These are phyloP conservation scores for Clitoria ternatea DNA, from an alignment of 306 rosid species.

Conservation along the genomic window DNA sequence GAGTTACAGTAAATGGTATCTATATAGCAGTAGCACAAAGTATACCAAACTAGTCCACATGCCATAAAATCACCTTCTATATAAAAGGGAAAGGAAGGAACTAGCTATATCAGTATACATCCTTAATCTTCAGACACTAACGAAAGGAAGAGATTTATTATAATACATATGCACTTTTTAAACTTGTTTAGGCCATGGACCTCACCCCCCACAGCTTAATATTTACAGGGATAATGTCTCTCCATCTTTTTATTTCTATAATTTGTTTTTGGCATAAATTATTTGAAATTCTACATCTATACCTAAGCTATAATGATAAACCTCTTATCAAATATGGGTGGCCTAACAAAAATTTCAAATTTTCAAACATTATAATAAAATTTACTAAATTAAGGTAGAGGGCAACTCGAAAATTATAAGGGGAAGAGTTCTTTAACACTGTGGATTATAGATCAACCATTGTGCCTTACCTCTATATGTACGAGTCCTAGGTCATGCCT, in stretches of 20 bases:
- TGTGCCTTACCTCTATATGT: neutral
- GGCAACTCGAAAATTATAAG: neutral
- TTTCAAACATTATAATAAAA: neutral
- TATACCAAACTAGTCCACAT: neutral
- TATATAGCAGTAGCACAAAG: slow-evolving; percentile 25
- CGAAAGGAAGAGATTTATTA: neutral
- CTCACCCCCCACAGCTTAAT: neutral
- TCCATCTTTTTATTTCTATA: neutral
- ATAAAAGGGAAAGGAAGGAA: neutral
- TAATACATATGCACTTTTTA: neutral
- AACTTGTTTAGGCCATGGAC: neutral
- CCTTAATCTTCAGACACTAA: neutral
- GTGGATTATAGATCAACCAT: neutral
- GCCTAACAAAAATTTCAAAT: neutral
- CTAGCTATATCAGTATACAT: neutral
- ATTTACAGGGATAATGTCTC: neutral
- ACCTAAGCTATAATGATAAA: neutral
- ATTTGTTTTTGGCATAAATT: neutral
- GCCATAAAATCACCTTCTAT: neutral
- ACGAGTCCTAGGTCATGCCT: too few species aligned
- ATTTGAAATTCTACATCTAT: neutral
- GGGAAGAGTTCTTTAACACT: neutral
- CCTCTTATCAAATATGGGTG: neutral
- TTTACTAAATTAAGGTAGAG: neutral
- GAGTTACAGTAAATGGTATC: too few species aligned